Conservation (phyloP, 1,284 basidiomycete species). For the Stygiomarasmius scandens region DNA sequence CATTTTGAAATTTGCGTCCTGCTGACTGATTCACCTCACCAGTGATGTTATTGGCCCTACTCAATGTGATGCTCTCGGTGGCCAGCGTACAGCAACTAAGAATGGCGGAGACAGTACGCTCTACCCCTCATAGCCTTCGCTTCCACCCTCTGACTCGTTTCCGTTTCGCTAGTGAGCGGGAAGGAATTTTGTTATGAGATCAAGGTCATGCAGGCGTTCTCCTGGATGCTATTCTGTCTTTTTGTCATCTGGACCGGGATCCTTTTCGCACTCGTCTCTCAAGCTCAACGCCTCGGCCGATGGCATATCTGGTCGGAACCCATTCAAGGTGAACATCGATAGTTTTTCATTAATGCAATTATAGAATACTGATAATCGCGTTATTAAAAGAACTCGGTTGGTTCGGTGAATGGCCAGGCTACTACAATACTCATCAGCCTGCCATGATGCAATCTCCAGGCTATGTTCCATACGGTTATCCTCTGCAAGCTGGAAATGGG, state of each 20-base stretch:
- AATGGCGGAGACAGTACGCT: constrained; percentile 58
- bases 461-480: constrained; percentile 19
- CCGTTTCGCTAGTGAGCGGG: constrained; percentile 47
- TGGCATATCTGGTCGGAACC: constrained; percentile 43
- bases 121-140: constrained; percentile 6
- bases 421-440: constrained; percentile 42
- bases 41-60: constrained; percentile 71
- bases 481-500: constrained; percentile 21
- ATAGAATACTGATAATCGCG: background rate
- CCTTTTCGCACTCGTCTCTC: constrained; percentile 37
- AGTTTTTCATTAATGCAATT: constrained; percentile 10
- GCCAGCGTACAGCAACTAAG: constrained; percentile 51
- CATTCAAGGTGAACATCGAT: constrained; percentile 41
- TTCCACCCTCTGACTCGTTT: background rate
- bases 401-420: constrained; percentile 53
- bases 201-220: constrained; percentile 76
- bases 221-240: constrained; percentile 70
- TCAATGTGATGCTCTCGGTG: constrained; percentile 61
- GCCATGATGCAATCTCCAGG: constrained; percentile 16
- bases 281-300: constrained; percentile 44
- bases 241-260: constrained; percentile 48
- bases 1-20: constrained; percentile 1
- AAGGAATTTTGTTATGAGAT: constrained; percentile 72
- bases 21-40: constrained; percentile 14
- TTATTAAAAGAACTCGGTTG: constrained; percentile 44